Evolutionary conservation across 805 yeast genomes (phyloP), one percentile per base, ranked within the genome.

Genomic region (Schwanniomyces occidentalis): DNA sequence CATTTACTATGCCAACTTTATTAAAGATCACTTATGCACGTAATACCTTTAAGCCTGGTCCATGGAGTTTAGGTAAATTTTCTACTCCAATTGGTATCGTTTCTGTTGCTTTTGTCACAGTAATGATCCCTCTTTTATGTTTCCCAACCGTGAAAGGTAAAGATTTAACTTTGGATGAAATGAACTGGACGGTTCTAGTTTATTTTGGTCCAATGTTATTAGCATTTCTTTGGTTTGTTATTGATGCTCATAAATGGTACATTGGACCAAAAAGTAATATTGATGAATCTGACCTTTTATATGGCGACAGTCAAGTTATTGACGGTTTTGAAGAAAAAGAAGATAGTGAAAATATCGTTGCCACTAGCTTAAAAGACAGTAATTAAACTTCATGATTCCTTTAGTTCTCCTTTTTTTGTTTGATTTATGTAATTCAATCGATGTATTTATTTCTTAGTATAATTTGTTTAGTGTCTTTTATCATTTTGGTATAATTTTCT

Each of bases 161-260:
- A 16, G 49, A 65, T 42, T 56, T 68, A 49, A 66, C 60, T 36
- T 58, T 55, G 39, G 67, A 58, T 21, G 34, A 41, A 24, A 78
- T 78, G 84, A 80, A 80, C 58, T 80, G 84, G 83, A 80, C 86
- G 1, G 69, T 61, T 26, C 69, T 78, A 13, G 83, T 80, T 6
- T 78, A 69, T 56, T 77, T 75, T 50, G 84, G 81, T 2, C 76
- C 83, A 8, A 63, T 80, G 75, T 40, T 75, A 14, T 32, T 78
- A 15, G 72, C 75, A n/a, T 47, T 67, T 16, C 37, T 65, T 3
- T 80, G 80, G 76, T 80, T 54, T 45, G 51, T 60, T 24, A 58
- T 71, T 8, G 73, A 70, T 41, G 86, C 83, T 14, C 76, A 65
- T 49, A 78, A 72, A 44, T 72, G 78, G 72, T 80, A 76, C 65